Evolutionary conservation across 352 stramenopile genomes (phyloP).

Genomic region (Peronospora destructor): DNA sequence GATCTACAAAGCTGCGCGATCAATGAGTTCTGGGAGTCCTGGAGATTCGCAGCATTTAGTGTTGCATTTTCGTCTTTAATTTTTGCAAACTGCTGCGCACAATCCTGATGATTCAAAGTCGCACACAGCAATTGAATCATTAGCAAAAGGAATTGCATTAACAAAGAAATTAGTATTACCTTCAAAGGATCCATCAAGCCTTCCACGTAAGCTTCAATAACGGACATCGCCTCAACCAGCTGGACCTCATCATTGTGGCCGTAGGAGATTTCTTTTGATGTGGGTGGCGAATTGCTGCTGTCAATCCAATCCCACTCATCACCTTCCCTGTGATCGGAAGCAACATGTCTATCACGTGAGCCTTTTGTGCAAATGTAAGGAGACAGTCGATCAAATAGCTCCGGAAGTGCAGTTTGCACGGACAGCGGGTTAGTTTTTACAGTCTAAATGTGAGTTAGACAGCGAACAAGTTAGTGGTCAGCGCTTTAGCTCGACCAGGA

Average conservation of each 20-base stretch:
- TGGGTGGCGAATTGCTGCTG: constrained; percentile 13
- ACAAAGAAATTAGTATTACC: constrained; percentile 26
- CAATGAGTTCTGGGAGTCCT: constrained; percentile 26
- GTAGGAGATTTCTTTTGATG: constrained; percentile 3
- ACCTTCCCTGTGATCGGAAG: constrained; percentile 26
- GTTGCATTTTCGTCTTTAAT: constrained; percentile 23
- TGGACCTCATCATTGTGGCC: constrained; percentile 20
- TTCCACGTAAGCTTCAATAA: constrained; percentile 42
- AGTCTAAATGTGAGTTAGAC: constrained; percentile 15
- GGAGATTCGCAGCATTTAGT: constrained; percentile 5
- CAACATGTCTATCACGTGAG: constrained; percentile 3
- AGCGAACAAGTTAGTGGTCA: constrained; percentile 3
- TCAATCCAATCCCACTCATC: constrained; percentile 73
- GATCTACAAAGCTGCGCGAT: constrained; percentile 44
- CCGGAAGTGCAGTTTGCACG: constrained; percentile 27
- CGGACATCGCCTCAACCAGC: constrained; percentile 22
- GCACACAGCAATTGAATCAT: constrained; percentile 2
- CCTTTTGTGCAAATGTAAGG: constrained; percentile 17
- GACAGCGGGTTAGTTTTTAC: constrained; percentile 18
- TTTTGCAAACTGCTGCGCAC: constrained; percentile 46
- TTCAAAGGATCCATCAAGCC: constrained; percentile 38
- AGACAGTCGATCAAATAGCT: constrained; percentile 28
- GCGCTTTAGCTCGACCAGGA: not conserved
- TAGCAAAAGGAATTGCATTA: constrained; percentile 4
- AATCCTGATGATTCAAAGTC: constrained; percentile 38